phyloP scores from a whole-genome alignment of 768 basidiomycete species.

The Kwoniella sp. region DNA sequence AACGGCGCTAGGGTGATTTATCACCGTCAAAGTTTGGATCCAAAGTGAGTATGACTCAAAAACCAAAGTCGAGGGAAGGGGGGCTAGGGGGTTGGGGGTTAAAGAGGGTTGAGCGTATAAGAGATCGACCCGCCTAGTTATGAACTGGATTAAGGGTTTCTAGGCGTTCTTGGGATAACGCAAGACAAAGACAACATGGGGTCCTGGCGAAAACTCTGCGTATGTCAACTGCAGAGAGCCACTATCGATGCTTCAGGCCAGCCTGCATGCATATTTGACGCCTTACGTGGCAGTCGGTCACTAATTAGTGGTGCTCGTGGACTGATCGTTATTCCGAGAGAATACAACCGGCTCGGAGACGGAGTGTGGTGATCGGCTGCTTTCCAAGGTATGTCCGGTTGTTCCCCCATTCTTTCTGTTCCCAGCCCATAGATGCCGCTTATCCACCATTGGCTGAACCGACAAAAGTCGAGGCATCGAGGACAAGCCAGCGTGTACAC shows the following conservation, averaged over 20 bases:
- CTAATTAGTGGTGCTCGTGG: not conserved
- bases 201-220: not conserved
- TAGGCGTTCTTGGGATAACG: not conserved
- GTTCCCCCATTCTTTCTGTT: not conserved
- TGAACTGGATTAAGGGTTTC: not conserved
- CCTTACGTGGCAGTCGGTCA: not conserved
- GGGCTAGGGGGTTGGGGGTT: not conserved
- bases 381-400: not conserved
- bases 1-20: not conserved
- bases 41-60: not conserved
- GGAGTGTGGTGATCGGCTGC: not conserved
- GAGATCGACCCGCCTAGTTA: not conserved
- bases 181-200: not conserved
- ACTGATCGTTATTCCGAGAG: not conserved
- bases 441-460: no score
- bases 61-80: not conserved
- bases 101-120: not conserved
- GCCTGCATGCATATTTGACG: not conserved
- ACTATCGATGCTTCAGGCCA: not conserved
- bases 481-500: no score
- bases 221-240: not conserved
- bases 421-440: not conserved
- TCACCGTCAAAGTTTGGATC: slow-evolving; percentile 1
- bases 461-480: no score
- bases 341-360: not conserved